Percentiles rank a stretch among this genome's conserved stretches.
Evolutionary conservation across 345 rosid genomes (phyloP).

Genomic region (Leavenworthia alabamica): DNA sequence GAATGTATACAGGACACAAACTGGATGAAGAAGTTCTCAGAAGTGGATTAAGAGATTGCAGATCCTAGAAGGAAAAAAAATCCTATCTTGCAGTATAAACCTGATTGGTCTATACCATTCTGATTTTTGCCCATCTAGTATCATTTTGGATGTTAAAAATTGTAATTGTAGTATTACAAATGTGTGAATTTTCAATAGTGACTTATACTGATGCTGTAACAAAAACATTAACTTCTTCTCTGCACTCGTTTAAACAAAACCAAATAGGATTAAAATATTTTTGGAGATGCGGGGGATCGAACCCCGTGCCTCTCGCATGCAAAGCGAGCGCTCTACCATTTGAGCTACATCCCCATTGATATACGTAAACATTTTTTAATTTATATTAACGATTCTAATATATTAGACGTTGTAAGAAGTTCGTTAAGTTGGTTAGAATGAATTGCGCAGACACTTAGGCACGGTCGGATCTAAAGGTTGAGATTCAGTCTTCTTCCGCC

Average conservation of each 20-base stretch:
- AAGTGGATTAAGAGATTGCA: constrained; percentile 47
- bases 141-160: neutral
- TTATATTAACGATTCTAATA: neutral
- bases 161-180: too few species aligned
- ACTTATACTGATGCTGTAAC: too few species aligned
- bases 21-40: constrained; percentile 53
- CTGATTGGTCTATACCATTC: neutral
- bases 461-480: constrained; percentile 35
- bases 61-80: constrained; percentile 6
- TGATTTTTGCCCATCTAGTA: neutral
- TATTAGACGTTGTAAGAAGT: neutral
- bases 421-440: constrained; percentile 18
- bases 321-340: constrained; percentile 92
- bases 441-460: constrained; percentile 16
- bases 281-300: constrained; percentile 92
- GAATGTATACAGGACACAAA: constrained; percentile 56
- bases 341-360: constrained; percentile 34
- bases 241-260: too few species aligned
- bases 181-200: too few species aligned
- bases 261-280: too few species aligned
- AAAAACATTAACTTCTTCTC: too few species aligned
- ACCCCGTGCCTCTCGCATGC: constrained; percentile 93
- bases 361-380: too few species aligned
- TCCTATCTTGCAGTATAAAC: neutral
- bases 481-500: constrained; percentile 53